These are phyloP conservation scores for Globisporangium emineosum DNA, from an alignment of 352 stramenopile genomes.

Conservation along the genomic window DNA sequence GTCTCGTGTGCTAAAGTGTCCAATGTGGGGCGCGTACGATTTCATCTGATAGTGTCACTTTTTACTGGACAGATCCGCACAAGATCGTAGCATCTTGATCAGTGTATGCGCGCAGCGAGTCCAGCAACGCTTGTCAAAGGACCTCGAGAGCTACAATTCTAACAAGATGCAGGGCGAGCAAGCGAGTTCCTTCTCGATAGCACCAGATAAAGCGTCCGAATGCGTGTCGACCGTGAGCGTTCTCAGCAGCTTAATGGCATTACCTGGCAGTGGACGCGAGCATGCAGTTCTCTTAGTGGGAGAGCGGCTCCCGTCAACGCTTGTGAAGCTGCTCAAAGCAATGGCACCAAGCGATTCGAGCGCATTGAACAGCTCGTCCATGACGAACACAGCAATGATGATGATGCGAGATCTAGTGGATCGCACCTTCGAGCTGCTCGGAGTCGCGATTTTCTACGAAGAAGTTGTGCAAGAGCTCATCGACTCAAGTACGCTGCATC, in stretches of 20 bases:
- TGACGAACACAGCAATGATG: neutral
- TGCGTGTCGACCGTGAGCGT: constrained; percentile 25
- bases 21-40: neutral
- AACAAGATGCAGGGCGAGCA: constrained; percentile 20
- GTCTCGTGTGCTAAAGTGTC: neutral
- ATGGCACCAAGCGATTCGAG: constrained; percentile 10
- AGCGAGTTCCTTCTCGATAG: constrained; percentile 1
- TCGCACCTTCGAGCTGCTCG: constrained; percentile 29
- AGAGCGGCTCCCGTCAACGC: constrained; percentile 47
- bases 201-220: constrained; percentile 1
- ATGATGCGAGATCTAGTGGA: constrained; percentile 17
- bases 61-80: constrained; percentile 11
- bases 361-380: neutral
- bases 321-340: constrained; percentile 54
- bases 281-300: constrained; percentile 39
- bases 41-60: neutral
- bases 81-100: constrained; percentile 16
- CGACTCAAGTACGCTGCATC: constrained; percentile 47
- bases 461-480: constrained; percentile 48
- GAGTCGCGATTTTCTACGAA: constrained; percentile 27
- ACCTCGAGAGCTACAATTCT: constrained; percentile 38
- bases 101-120: constrained; percentile 38
- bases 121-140: constrained; percentile 25
- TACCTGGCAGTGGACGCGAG: constrained; percentile 9
- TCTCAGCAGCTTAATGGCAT: constrained; percentile 24